These are phyloP conservation scores for Prillingera fragicola DNA, from an alignment of 1,284 basidiomycete genomes.

Conservation along the genomic window DNA sequence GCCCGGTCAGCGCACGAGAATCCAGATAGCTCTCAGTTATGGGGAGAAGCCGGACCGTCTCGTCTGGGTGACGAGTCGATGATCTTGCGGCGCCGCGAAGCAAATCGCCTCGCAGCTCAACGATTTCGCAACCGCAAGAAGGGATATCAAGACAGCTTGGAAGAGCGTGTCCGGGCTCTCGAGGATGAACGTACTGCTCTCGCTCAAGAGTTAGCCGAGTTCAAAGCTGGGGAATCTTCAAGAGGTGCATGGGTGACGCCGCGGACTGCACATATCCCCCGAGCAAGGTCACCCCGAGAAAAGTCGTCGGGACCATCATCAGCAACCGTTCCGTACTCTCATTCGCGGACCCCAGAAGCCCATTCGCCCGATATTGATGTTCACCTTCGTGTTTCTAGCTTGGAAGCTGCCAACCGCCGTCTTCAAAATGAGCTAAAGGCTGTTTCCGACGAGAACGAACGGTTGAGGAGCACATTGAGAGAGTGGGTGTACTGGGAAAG, in stretches of 20 bases:
- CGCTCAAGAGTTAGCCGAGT: background rate
- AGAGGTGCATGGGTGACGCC: background rate
- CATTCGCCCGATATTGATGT: constrained; percentile 1
- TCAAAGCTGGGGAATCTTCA: too few species aligned
- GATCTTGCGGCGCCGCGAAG: constrained; percentile 35
- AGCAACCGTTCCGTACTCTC: background rate
- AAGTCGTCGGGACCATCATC: background rate
- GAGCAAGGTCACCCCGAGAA: background rate
- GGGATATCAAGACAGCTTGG: constrained; percentile 42
- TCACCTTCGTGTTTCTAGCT: constrained; percentile 27
- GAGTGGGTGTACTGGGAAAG: constrained; percentile 14
- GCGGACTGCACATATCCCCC: background rate
- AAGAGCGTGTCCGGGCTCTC: constrained; percentile 32
- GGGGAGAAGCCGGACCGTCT: too few species aligned
- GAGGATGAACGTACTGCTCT: constrained; percentile 34
- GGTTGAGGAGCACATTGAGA: constrained; percentile 21
- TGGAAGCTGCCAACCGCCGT: constrained; percentile 35
- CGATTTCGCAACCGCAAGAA: constrained; percentile 43
- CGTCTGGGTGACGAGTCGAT: constrained; percentile 25
- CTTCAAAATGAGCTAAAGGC: constrained; percentile 31
- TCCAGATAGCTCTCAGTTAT: too few species aligned
- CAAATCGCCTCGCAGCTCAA: constrained; percentile 43
- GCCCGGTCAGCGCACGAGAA: too few species aligned
- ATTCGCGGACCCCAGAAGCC: too few species aligned
- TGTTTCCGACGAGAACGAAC: constrained; percentile 28